Conservation (phyloP, 768 basidiomycete genomes). For the Lentinula edodes region DNA sequence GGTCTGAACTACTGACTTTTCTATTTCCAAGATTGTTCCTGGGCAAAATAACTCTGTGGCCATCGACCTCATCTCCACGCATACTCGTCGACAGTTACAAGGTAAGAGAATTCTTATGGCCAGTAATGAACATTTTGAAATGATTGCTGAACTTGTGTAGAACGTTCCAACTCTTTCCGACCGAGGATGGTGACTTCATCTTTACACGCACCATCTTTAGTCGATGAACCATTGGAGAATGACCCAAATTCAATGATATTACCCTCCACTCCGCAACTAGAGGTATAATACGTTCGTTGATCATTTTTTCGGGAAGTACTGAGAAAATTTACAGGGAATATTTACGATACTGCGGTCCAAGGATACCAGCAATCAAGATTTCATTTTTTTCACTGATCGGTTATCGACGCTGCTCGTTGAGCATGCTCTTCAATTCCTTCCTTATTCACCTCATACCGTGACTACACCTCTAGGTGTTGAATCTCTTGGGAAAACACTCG, state of each 20-base stretch:
- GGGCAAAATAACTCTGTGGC: slow-evolving; percentile 86
- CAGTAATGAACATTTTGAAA: neutral
- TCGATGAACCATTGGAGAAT: slow-evolving; percentile 31
- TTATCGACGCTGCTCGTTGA: slow-evolving; percentile 83
- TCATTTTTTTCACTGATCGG: slow-evolving; percentile 89
- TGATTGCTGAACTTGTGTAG: slow-evolving; percentile 33
- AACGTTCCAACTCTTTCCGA: slow-evolving; percentile 59
- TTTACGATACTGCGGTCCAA: slow-evolving; percentile 79
- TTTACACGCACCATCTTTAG: neutral
- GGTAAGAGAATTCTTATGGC: slow-evolving; percentile 15
- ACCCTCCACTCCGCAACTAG: slow-evolving; percentile 74
- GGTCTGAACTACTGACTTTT: neutral
- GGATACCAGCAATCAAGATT: slow-evolving; percentile 73
- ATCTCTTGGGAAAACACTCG: slow-evolving; percentile 56
- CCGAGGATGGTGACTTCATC: neutral
- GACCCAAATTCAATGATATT: slow-evolving; percentile 59
- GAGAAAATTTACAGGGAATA: slow-evolving; percentile 57
- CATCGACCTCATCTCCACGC: slow-evolving; percentile 89
- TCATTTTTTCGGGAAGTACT: neutral
- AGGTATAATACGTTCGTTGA: slow-evolving; percentile 36
- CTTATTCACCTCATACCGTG: slow-evolving; percentile 55
- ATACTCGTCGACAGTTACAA: slow-evolving; percentile 78
- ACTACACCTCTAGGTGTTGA: slow-evolving; percentile 60
- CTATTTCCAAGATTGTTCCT: slow-evolving; percentile 78
- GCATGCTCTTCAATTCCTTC: slow-evolving; percentile 77